Conservation (phyloP, 2,329 filamentous ascomycete species). For the Lachnellula subtilissima region DNA sequence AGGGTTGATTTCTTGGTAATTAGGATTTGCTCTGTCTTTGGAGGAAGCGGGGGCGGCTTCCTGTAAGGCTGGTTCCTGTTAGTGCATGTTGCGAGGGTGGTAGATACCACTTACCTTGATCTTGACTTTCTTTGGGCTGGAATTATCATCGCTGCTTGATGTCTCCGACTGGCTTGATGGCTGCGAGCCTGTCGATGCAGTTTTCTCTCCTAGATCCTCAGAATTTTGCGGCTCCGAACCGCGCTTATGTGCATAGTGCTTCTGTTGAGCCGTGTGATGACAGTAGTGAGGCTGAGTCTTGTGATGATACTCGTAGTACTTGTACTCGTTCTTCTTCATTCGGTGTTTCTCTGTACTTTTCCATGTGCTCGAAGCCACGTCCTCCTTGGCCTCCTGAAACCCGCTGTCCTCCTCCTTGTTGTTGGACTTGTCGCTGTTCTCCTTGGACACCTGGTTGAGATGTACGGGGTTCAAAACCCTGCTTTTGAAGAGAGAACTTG, state of each 20-base stretch:
- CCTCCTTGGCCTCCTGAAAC: conserved; percentile 26
- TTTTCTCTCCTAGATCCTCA: background rate
- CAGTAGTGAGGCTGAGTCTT: conserved; percentile 15
- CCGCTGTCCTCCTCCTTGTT: conserved; percentile 18
- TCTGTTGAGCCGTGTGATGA: conserved; percentile 25
- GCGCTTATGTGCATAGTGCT: conserved; percentile 19
- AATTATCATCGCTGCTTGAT: conserved; percentile 3
- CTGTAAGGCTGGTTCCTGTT: conserved; percentile 5
- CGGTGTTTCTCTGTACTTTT: conserved; percentile 24
- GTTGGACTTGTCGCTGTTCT: conserved; percentile 19
- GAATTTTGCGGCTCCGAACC: conserved; percentile 10
- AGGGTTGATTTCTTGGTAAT: conserved; percentile 19
- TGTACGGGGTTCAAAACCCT: conserved; percentile 44
- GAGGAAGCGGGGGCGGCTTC: conserved; percentile 1
- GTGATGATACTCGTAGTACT: conserved; percentile 21
- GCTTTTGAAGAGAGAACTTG: conserved; percentile 37
- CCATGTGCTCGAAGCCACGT: conserved; percentile 12
- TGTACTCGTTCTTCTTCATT: conserved; percentile 28
- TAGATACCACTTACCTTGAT: conserved; percentile 7
- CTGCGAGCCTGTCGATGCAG: background rate
- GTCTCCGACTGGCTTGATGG: conserved; percentile 1
- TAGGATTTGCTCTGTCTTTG: conserved; percentile 14
- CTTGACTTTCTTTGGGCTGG: conserved; percentile 5
- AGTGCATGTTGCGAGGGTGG: background rate
- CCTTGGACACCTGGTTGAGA: conserved; percentile 33